These are phyloP conservation scores for Ziziphus jujuba DNA, from an alignment of 306 rosid species.

Conservation along the genomic window DNA sequence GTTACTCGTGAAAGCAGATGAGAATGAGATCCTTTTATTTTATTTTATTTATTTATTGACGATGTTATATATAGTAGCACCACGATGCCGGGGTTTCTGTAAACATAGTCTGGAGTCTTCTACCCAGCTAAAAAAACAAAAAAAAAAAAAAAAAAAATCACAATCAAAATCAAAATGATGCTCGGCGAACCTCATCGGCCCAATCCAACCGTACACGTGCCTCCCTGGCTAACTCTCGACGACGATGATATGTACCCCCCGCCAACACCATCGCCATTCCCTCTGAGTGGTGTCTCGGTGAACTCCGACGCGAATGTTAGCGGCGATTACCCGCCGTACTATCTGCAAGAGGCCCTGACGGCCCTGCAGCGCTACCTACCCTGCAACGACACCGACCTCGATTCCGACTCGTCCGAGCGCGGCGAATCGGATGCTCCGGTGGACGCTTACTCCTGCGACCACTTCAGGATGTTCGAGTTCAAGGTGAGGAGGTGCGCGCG, in stretches of 20 bases:
- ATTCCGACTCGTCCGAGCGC: conserved; percentile 52
- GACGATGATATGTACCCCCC: conserved; percentile 48
- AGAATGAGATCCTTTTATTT: no score
- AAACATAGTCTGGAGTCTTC: conserved; percentile 20
- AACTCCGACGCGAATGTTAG: conserved; percentile 46
- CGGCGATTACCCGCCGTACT: conserved; percentile 48
- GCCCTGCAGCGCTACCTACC: conserved; percentile 69
- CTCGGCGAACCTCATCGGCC: conserved; percentile 69
- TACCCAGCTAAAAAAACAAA: not conserved
- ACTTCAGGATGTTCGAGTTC: conserved; percentile 92
- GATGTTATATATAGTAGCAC: conserved; percentile 46
- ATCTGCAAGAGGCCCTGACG: conserved; percentile 54
- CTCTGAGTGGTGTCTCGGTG: conserved; percentile 37
- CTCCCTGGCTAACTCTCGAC: conserved; percentile 59
- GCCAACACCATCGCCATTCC: conserved; percentile 43
- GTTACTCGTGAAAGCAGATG: not conserved
- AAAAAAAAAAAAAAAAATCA: not conserved
- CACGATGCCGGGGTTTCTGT: conserved; percentile 37
- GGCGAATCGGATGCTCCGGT: conserved; percentile 65
- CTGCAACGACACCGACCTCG: conserved; percentile 48
- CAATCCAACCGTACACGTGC: conserved; percentile 66
- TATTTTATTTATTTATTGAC: no score
- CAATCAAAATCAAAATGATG: conserved; percentile 43
- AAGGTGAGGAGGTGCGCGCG: conserved; percentile 82
- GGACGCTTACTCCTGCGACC: conserved; percentile 89